phyloP scores from a whole-genome alignment of 352 stramenopile species.

The Phytophthora litchii region DNA sequence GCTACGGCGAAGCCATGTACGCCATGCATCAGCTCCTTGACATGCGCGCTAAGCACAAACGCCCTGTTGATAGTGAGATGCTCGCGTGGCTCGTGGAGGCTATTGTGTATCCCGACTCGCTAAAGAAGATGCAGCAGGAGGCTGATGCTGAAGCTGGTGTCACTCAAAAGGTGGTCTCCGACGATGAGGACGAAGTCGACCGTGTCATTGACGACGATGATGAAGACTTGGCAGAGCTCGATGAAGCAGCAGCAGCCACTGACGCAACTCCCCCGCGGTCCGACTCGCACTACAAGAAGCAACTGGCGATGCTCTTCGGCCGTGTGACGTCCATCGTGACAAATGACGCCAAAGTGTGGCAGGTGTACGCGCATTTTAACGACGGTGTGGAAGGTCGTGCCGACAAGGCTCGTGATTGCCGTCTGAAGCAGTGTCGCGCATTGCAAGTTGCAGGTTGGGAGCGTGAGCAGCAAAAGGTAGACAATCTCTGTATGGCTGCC shows the following conservation, averaged over 20 bases:
- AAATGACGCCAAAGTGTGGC: constrained; percentile 82
- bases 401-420: constrained; percentile 80
- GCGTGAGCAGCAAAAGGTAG: constrained; percentile 54
- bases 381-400: constrained; percentile 57
- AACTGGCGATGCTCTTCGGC: constrained; percentile 78
- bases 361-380: constrained; percentile 85
- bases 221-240: constrained; percentile 57
- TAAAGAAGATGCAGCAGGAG: constrained; percentile 51
- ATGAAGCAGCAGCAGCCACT: constrained; percentile 49
- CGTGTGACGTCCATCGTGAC: constrained; percentile 80
- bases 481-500: constrained; percentile 63
- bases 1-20: constrained; percentile 84
- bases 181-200: constrained; percentile 34
- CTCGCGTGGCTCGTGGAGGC: constrained; percentile 84
- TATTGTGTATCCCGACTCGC: constrained; percentile 68
- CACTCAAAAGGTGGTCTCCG: constrained; percentile 25
- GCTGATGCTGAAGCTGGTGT: constrained; percentile 27
- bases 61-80: constrained; percentile 73
- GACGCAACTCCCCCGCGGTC: constrained; percentile 61
- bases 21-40: constrained; percentile 83
- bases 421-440: constrained; percentile 77
- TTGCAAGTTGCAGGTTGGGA: constrained; percentile 79
- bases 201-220: constrained; percentile 34
- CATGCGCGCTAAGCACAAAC: constrained; percentile 83
- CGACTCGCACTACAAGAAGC: constrained; percentile 70